Percentiles rank a stretch among this genome's conserved stretches.
Evolutionary conservation across 129 eudicot genomes (phyloP).

Genomic region (Escallonia rubra): DNA sequence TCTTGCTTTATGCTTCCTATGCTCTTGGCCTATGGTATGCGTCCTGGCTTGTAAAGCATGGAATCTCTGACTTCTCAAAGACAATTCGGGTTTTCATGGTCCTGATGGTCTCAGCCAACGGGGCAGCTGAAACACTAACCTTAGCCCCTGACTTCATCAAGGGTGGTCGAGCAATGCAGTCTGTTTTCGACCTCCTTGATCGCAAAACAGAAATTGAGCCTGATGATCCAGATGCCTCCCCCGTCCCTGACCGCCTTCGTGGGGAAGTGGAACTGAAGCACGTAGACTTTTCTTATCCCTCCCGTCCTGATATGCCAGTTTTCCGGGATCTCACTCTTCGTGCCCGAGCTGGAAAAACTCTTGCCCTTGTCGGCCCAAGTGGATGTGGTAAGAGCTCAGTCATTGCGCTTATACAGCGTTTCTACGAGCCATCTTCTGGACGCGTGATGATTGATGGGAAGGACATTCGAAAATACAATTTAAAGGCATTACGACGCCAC

Average conservation of each 20-base stretch:
- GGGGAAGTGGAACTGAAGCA: slow-evolving; percentile 95
- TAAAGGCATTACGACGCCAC: slow-evolving; percentile 67
- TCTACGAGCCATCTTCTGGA: slow-evolving; percentile 85
- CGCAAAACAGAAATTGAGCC: slow-evolving; percentile 87
- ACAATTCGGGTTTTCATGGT: slow-evolving; percentile 98
- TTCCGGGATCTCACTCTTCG: slow-evolving; percentile 70
- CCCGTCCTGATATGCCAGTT: slow-evolving; percentile 69
- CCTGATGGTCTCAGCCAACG: slow-evolving; percentile 97
- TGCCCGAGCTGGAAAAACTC: slow-evolving; percentile 86
- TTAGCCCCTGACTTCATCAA: slow-evolving; percentile 95
- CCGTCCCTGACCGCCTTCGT: slow-evolving; percentile 68
- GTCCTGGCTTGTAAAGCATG: slow-evolving; percentile 94
- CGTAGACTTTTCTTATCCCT: slow-evolving; percentile 80
- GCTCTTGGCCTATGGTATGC: slow-evolving; percentile 98
- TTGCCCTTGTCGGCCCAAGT: slow-evolving; percentile 94
- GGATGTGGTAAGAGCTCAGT: slow-evolving; percentile 98
- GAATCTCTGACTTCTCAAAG: slow-evolving; percentile 91
- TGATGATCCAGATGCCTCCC: slow-evolving; percentile 57
- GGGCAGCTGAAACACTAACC: slow-evolving; percentile 95
- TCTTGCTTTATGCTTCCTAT: slow-evolving; percentile 81
- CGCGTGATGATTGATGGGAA: slow-evolving; percentile 81
- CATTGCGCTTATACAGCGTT: slow-evolving; percentile 69
- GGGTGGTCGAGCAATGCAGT: slow-evolving; percentile 95
- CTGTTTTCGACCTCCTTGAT: slow-evolving; percentile 83
- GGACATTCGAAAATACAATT: slow-evolving; percentile 75